Conservation (phyloP, 768 basidiomycete species). For the Suillus placidus region DNA sequence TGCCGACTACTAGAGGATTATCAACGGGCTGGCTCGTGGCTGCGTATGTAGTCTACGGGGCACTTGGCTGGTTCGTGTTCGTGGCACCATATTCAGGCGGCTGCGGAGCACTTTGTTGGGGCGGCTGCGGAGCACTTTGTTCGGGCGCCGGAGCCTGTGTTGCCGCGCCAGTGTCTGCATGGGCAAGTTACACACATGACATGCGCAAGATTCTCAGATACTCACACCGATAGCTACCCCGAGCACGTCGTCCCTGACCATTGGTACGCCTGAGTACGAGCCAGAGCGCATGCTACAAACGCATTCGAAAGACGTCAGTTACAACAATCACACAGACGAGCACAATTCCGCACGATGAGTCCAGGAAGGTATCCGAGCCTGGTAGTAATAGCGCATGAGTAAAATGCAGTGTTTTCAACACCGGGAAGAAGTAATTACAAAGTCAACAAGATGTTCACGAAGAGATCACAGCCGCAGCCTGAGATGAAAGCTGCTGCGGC, state of each 20-base stretch:
- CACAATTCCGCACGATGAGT: slow-evolving; percentile 40
- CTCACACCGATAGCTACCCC: slow-evolving; percentile 70
- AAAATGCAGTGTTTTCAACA: background rate
- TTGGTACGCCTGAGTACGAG: slow-evolving; percentile 82
- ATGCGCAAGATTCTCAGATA: slow-evolving; percentile 17
- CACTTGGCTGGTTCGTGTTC: slow-evolving; percentile 3
- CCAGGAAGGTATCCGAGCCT: slow-evolving; percentile 80
- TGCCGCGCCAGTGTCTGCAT: slow-evolving; percentile 29
- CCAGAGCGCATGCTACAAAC: slow-evolving; percentile 77
- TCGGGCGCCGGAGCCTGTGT: slow-evolving; percentile 22
- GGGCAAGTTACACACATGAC: background rate
- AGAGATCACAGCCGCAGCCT: slow-evolving; percentile 81
- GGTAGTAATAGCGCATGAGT: background rate
- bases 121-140: background rate
- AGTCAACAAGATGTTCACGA: slow-evolving; percentile 80
- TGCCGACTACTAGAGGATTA: background rate
- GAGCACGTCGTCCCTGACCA: slow-evolving; percentile 74
- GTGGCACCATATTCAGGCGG: background rate
- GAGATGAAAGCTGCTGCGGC: slow-evolving; percentile 73
- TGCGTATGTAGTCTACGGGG: background rate
- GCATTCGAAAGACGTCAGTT: background rate
- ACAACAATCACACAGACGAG: background rate
- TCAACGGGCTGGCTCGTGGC: background rate
- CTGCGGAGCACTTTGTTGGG: background rate
- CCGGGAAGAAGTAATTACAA: slow-evolving; percentile 48